Percentiles rank a stretch among this genome's conserved stretches.
phyloP scores from a whole-genome alignment of 345 rosid species.

The Sapria himalayana region DNA sequence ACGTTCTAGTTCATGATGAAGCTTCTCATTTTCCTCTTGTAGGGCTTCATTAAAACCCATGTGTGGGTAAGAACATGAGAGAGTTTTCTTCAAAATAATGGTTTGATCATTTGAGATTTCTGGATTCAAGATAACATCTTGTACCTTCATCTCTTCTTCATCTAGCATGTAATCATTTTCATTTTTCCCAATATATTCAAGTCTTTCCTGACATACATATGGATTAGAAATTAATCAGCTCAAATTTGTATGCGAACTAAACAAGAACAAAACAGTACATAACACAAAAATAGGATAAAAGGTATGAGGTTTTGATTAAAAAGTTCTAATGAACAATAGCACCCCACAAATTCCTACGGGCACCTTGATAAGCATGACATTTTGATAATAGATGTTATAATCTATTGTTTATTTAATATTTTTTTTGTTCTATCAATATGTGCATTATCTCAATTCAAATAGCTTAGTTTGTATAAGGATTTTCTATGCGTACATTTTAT shows the following conservation, averaged over 20 bases:
- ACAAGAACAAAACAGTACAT: too few relatives aligned
- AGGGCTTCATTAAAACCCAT: constrained; percentile 68
- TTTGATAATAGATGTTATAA: too few relatives aligned
- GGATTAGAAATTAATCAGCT: constrained; percentile 4
- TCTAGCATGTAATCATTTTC: constrained; percentile 76
- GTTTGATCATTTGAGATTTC: constrained; percentile 51
- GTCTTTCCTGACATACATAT: constrained; percentile 39
- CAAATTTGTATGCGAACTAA: not conserved
- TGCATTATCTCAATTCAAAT: too few relatives aligned
- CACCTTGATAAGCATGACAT: too few relatives aligned
- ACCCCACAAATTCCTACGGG: too few relatives aligned
- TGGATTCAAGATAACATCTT: constrained; percentile 50
- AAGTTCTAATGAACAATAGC: too few relatives aligned
- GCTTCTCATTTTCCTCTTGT: constrained; percentile 52
- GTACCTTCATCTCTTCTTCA: constrained; percentile 82
- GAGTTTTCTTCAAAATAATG: constrained; percentile 51
- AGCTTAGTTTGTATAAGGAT: too few relatives aligned
- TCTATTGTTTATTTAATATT: too few relatives aligned
- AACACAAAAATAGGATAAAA: too few relatives aligned
- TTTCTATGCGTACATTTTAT: too few relatives aligned
- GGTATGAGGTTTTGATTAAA: too few relatives aligned
- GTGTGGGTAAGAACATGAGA: constrained; percentile 78
- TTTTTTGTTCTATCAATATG: too few relatives aligned
- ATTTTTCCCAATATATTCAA: constrained; percentile 76
- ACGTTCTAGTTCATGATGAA: constrained; percentile 57